Percentiles rank a stretch among this genome's conserved stretches.
These are phyloP conservation scores for Sporisorium graminicola DNA, from an alignment of 1,284 basidiomycete species.

Conservation along the genomic window DNA sequence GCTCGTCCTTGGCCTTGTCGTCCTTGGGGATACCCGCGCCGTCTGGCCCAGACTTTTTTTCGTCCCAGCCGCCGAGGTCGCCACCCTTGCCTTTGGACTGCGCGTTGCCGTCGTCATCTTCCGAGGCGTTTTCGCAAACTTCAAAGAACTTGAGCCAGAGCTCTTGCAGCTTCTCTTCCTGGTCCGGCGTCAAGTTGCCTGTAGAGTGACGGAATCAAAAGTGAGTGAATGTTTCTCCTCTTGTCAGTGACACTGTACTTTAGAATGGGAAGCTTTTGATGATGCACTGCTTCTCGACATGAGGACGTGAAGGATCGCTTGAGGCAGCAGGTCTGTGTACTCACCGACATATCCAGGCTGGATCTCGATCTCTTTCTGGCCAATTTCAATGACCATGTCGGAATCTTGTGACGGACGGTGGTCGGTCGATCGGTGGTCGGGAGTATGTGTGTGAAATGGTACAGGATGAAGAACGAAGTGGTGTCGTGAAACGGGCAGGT, in stretches of 20 bases:
- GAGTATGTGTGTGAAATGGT: neutral
- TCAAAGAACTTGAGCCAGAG: conserved; percentile 66
- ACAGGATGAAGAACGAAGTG: no score
- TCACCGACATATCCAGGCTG: conserved; percentile 54
- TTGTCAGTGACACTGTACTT: neutral
- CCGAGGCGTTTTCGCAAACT: conserved; percentile 47
- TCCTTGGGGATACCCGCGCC: conserved; percentile 66
- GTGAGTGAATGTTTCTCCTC: neutral
- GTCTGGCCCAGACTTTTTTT: conserved; percentile 46
- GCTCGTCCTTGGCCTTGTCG: conserved; percentile 65
- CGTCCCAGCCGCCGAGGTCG: conserved; percentile 44
- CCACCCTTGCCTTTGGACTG: conserved; percentile 24
- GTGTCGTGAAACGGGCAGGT: neutral
- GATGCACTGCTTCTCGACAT: neutral
- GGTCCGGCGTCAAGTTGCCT: conserved; percentile 68
- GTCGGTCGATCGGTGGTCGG: neutral
- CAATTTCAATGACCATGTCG: conserved; percentile 50
- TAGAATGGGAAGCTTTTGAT: neutral
- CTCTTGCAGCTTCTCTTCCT: conserved; percentile 65
- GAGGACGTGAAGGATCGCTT: neutral
- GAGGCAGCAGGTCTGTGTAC: conserved; percentile 5
- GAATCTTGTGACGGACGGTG: neutral
- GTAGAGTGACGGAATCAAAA: neutral
- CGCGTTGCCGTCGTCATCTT: conserved; percentile 27
- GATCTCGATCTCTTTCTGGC: conserved; percentile 50